Evolutionary conservation across 257 asterid species (phyloP).

Genomic region (Solanum clarkiae): DNA sequence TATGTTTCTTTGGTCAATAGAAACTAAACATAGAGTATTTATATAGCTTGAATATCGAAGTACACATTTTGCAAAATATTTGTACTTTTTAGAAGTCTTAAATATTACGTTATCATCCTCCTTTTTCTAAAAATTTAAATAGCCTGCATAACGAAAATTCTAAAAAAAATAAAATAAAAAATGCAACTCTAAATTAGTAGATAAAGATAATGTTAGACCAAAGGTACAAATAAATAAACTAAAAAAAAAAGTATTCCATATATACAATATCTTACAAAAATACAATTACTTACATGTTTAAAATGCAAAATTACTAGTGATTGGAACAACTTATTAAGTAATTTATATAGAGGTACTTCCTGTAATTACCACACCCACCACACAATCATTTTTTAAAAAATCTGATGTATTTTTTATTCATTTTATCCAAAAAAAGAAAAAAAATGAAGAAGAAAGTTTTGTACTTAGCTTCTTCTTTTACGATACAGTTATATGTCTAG

Average conservation of each 20-base stretch:
- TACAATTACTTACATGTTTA: not conserved
- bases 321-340: not conserved
- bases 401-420: too few relatives aligned
- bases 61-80: not conserved
- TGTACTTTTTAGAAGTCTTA: not conserved
- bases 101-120: not conserved
- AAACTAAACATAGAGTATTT: not conserved
- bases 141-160: not conserved
- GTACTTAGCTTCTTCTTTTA: too few relatives aligned
- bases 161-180: too few relatives aligned
- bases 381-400: too few relatives aligned
- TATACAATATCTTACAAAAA: not conserved
- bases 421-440: too few relatives aligned
- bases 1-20: not conserved
- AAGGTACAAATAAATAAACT: not conserved
- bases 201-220: not conserved
- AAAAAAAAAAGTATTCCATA: not conserved
- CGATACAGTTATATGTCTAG: too few relatives aligned
- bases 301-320: not conserved
- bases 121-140: not conserved
- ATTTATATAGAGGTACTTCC: too few relatives aligned
- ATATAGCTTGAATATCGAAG: not conserved
- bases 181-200: not conserved
- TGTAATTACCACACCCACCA: too few relatives aligned
- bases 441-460: too few relatives aligned